Conservation (phyloP, 1,139 yeast genomes). For the Yamadazyma kanchanaburiensis region DNA sequence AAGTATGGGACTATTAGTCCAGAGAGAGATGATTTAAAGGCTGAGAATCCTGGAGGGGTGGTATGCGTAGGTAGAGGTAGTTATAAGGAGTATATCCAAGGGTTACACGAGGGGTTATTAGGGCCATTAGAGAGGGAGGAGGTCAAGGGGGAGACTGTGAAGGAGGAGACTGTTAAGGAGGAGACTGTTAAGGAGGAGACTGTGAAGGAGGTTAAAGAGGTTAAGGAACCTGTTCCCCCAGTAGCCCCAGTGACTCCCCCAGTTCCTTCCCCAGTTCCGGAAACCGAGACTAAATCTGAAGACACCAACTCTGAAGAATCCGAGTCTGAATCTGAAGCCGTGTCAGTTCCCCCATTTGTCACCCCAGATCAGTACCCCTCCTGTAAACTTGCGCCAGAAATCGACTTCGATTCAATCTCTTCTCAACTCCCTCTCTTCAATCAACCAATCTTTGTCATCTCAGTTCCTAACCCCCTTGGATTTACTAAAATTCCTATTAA, state of each 20-base stretch:
- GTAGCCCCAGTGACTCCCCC: neutral
- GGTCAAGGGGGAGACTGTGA: neutral
- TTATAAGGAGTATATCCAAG: conserved; percentile 85
- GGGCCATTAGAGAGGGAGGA: conserved; percentile 75
- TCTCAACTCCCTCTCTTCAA: conserved; percentile 58
- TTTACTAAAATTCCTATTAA: conserved; percentile 74
- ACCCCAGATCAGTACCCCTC: conserved; percentile 50
- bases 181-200: neutral
- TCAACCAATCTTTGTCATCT: conserved; percentile 72
- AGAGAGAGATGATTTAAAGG: conserved; percentile 24
- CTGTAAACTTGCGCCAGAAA: conserved; percentile 61
- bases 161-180: conserved; percentile 30
- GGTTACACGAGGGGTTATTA: conserved; percentile 89
- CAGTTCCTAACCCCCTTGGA: conserved; percentile 76
- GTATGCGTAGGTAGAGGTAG: conserved; percentile 95
- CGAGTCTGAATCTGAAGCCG: conserved; percentile 29
- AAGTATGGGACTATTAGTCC: conserved; percentile 33
- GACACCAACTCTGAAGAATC: conserved; percentile 10
- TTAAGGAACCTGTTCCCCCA: conserved; percentile 11
- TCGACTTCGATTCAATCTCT: conserved; percentile 30
- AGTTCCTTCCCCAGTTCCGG: neutral
- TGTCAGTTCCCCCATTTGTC: conserved; percentile 49
- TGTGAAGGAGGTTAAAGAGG: conserved; percentile 9
- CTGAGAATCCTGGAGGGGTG: conserved; percentile 68
- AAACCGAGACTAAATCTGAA: neutral